phyloP scores from a whole-genome alignment of 192 early-diverging fungal species.

The Kickxella alabastrina region DNA sequence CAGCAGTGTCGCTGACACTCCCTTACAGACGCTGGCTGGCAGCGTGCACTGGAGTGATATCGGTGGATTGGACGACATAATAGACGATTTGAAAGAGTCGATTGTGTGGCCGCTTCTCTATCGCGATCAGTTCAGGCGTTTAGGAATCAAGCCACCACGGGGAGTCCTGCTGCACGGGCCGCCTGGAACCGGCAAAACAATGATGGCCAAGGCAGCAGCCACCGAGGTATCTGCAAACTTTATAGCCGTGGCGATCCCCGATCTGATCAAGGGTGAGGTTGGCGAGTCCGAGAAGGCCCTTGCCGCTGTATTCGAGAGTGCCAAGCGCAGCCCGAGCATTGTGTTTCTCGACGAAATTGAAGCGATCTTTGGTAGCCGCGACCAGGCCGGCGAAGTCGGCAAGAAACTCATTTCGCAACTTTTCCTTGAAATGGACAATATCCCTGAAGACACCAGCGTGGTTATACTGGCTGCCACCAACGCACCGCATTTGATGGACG shows the following conservation, averaged over 20 bases:
- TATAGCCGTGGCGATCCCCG: slow-evolving; percentile 71
- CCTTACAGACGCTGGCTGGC: not conserved
- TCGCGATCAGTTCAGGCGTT: slow-evolving; percentile 56
- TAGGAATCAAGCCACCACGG: slow-evolving; percentile 72
- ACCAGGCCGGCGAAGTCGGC: slow-evolving; percentile 63
- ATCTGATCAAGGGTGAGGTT: slow-evolving; percentile 84
- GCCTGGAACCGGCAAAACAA: slow-evolving; percentile 91
- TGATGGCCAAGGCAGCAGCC: slow-evolving; percentile 82
- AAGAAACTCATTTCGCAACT: slow-evolving; percentile 77
- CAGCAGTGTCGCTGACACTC: not conserved
- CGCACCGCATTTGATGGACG: slow-evolving; percentile 68
- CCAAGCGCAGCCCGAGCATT: slow-evolving; percentile 71
- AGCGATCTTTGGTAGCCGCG: slow-evolving; percentile 74
- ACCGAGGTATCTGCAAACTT: slow-evolving; percentile 78
- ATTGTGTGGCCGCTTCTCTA: slow-evolving; percentile 75
- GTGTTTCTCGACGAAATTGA: slow-evolving; percentile 95
- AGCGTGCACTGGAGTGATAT: slow-evolving; percentile 70
- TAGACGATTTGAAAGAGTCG: slow-evolving; percentile 69
- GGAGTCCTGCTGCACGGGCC: slow-evolving; percentile 84
- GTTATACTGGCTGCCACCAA: slow-evolving; percentile 88
- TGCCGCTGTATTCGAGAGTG: slow-evolving; percentile 65
- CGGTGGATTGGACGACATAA: slow-evolving; percentile 70
- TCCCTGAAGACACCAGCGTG: slow-evolving; percentile 55
- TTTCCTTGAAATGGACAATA: slow-evolving; percentile 71
- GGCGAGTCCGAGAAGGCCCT: slow-evolving; percentile 95